These are phyloP conservation scores for Nannizziopsis arthrosporioides DNA, from an alignment of 2,329 filamentous ascomycete species.

Conservation along the genomic window DNA sequence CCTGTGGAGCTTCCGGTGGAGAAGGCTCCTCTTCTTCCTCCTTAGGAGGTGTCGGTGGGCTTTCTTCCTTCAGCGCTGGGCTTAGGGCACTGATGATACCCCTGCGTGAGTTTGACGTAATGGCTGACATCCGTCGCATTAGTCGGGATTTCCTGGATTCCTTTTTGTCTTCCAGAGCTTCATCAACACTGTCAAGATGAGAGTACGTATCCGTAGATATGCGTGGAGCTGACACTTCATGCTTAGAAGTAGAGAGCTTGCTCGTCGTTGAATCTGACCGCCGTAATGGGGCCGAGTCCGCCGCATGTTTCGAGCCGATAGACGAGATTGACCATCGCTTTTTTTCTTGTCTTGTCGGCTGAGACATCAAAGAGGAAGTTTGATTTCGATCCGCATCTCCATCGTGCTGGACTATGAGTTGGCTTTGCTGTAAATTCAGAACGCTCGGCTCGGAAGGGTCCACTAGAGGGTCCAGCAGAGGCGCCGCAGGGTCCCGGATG, in stretches of 20 bases:
- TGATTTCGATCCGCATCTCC: slow-evolving; percentile 21
- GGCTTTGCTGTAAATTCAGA: slow-evolving; percentile 42
- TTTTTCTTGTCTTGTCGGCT: slow-evolving; percentile 22
- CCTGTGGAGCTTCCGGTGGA: slow-evolving; percentile 31
- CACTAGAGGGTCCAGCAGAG: slow-evolving; percentile 24
- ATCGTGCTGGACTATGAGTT: slow-evolving; percentile 56
- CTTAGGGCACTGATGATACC: slow-evolving; percentile 29
- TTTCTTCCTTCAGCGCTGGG: slow-evolving; percentile 29
- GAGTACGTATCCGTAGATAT: slow-evolving; percentile 28
- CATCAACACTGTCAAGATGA: slow-evolving; percentile 24
- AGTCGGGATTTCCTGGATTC: slow-evolving; percentile 49
- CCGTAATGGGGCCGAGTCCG: slow-evolving; percentile 10
- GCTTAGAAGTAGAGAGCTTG: slow-evolving; percentile 30
- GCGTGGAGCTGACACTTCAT: slow-evolving; percentile 22
- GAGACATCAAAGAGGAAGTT: slow-evolving; percentile 15
- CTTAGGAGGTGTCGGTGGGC: slow-evolving; percentile 18
- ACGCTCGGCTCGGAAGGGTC: slow-evolving; percentile 24
- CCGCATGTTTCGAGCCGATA: slow-evolving; percentile 25
- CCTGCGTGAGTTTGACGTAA: slow-evolving; percentile 42
- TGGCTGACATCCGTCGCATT: slow-evolving; percentile 55
- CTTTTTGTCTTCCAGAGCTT: slow-evolving; percentile 41
- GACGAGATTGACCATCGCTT: slow-evolving; percentile 31
- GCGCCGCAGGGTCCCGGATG: slow-evolving; percentile 47
- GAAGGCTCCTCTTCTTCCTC: slow-evolving; percentile 1
- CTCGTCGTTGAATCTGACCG: slow-evolving; percentile 31